Evolutionary conservation across 805 yeast species (phyloP), one percentile per base, ranked within the genome.

Genomic region (Ogataea trehalophila): DNA sequence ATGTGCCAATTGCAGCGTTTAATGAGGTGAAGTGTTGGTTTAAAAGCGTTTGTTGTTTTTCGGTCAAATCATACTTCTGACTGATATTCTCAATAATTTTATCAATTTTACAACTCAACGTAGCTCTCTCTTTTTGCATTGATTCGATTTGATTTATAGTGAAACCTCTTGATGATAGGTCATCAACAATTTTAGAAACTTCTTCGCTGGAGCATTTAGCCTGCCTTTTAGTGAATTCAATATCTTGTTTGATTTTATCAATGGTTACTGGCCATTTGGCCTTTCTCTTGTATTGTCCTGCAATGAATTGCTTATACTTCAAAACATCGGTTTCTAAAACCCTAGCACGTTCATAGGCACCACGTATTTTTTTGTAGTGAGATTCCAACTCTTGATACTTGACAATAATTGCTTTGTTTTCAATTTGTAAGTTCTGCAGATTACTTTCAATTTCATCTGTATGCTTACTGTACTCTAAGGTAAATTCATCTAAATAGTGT

Each of bases 231-330:
- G 49, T 79, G 68, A 36, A 64, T 61, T 58, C 65, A 39, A 83
- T 74, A 57, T 87, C 94, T 6, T 62, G 64, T 33, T 73, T 70
- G 49, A 86, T 75, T 53, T 79, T 79, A n/a, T 73, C 69, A 42
- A 88, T 61, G 39, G 80, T 76, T 16, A 65, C 54, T 2, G 76
- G 72, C 94, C 96, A 86, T 60, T 80, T 82, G 14, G 62, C 54
- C 54, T 81, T 83, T 50, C 87, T 73, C n/a, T 70, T 69, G 55
- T 81, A 78, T 79, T 86, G 82, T 7, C 79, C 73, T 39, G 79
- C 79, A 45, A 86, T 80, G 59, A 85, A 87, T n/a, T 81, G 83
- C 56, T 78, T 75, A 58, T 87, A 85, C 63, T 85, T 85, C 39
- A 70, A 69, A 39, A 85, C 71, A 63, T 89, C 96, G 51, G 79